Percentiles rank a stretch among this genome's conserved stretches.
phyloP scores from a whole-genome alignment of 2,329 filamentous ascomycete genomes.

The Bipolaris oryzae region DNA sequence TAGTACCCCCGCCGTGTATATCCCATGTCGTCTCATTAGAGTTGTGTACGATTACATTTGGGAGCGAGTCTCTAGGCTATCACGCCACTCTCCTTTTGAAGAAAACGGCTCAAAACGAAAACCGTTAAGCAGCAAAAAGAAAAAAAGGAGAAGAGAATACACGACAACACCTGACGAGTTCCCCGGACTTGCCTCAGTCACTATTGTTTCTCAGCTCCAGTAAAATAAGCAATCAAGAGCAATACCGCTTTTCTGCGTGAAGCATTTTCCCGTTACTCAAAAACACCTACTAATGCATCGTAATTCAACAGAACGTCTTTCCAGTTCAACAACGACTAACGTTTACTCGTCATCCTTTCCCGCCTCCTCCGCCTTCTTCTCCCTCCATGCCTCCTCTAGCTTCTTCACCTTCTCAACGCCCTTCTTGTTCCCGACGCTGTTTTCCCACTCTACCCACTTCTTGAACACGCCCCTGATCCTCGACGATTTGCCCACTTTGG shows the following conservation, averaged over 20 bases:
- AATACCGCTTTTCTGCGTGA: not conserved
- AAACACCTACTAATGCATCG: constrained; percentile 4
- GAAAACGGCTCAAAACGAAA: too few species aligned
- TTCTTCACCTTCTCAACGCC: constrained; percentile 72
- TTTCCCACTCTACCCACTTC: constrained; percentile 89
- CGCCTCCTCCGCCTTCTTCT: constrained; percentile 36
- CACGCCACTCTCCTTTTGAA: too few species aligned
- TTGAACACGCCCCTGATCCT: constrained; percentile 89
- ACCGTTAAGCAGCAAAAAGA: too few species aligned
- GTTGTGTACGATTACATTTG: too few species aligned
- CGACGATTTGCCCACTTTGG: constrained; percentile 72
- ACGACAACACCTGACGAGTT: too few species aligned
- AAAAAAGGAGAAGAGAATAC: too few species aligned
- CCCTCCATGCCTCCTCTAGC: constrained; percentile 73
- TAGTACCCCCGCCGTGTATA: too few species aligned
- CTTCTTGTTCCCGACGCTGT: constrained; percentile 69
- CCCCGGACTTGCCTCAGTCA: too few species aligned
- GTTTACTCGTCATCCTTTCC: constrained; percentile 20
- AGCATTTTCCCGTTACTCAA: not conserved
- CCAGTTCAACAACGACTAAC: not conserved
- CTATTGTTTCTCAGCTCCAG: not conserved
- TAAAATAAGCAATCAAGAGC: not conserved
- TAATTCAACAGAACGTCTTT: not conserved
- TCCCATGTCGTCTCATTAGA: too few species aligned
- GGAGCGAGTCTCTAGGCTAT: too few species aligned